Evolutionary conservation across 129 eudicot species (phyloP), one percentile per base, ranked within the genome.

Genomic region (Tagetes erecta): DNA sequence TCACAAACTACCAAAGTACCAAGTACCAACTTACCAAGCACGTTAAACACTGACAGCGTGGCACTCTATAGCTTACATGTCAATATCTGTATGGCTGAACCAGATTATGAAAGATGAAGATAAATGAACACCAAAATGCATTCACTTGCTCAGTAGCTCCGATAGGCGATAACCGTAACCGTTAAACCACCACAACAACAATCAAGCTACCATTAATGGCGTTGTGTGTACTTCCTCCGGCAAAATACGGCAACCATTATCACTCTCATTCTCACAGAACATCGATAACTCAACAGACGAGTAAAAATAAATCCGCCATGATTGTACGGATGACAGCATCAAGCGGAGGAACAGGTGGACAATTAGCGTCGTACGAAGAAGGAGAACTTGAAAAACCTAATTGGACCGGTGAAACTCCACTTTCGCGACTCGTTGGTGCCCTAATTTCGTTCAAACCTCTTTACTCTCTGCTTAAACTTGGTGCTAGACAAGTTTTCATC

Each of bases 391-490:
- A 94, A 46, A 82, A 96, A 57, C 98, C 98, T 31, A 83, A 83
- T 46, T 94, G 98, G 98, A 76, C 89, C 0, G 98, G 98, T 1
- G 87, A 90, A 78, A 94, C 98, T 2, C 97, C 97, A 14, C 82
- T 94, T 53, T 94, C 98, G 76, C 93, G 97, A 8, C 86, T 94
- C 8, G 98, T 94, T 39, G 88, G 83, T 73, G 89, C 97, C 57
- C 88, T 94, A 58, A 90, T 94, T 85, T 78, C 93, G 20, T 86
- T 94, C 67, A 90, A 94, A 44, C 98, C 98, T 30, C 80, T 94
- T 40, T 88, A 59, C 64, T 94, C 98, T 52, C 52, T 94, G 56
- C 83, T 94, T 67, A 94, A 90, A 68, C 85, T 88, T 71, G 98
- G 98, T 9, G 97, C 98, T 13, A 77, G 98, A 76, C 98, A 90